A percentile compares a stretch with the other conserved stretches of the same genome.
These are phyloP conservation scores for Eimeria tenella DNA, from an alignment of 169 alveolate genomes.

Conservation along the genomic window DNA sequence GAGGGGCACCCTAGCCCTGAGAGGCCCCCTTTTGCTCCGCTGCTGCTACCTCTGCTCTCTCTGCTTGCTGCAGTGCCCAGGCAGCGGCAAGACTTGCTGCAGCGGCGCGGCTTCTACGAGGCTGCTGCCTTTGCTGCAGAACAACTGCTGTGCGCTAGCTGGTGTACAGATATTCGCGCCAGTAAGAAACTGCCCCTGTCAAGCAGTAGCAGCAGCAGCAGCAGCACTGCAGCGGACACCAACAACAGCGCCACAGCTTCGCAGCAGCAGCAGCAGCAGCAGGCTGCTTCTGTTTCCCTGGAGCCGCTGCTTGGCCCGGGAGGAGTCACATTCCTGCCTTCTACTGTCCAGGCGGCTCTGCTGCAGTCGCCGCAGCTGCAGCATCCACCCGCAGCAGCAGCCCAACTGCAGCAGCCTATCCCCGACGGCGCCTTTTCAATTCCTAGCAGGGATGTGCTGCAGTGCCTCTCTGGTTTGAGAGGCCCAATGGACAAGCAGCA, in stretches of 20 bases:
- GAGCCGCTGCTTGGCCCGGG: conserved; percentile 63
- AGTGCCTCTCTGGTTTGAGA: not conserved
- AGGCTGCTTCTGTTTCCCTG: not conserved
- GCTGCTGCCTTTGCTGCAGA: conserved; percentile 64
- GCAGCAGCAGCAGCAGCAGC: conserved; percentile 44
- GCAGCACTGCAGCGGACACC: not conserved
- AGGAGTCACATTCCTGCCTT: conserved; percentile 32
- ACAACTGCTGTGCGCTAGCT: conserved; percentile 43
- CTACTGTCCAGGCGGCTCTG: conserved; percentile 51
- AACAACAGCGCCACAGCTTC: conserved; percentile 7
- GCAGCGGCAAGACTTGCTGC: conserved; percentile 28
- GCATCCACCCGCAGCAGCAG: conserved; percentile 36
- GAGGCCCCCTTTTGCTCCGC: conserved; percentile 5
- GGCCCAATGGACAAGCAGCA: not conserved
- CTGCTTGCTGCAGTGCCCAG: conserved; percentile 42
- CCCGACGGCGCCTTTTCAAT: conserved; percentile 28
- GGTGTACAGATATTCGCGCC: conserved; percentile 59
- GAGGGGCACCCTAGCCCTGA: not conserved
- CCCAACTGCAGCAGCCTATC: conserved; percentile 45
- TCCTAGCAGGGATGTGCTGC: conserved; percentile 59
- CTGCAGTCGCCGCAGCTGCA: conserved; percentile 48
- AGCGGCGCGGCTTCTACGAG: conserved; percentile 33
- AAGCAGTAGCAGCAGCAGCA: conserved; percentile 5
- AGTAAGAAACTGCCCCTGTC: conserved; percentile 37
- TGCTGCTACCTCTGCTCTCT: conserved; percentile 68